phyloP scores from a whole-genome alignment of 1,139 yeast genomes.

The Hemisphaericaspora lyxosophila region DNA sequence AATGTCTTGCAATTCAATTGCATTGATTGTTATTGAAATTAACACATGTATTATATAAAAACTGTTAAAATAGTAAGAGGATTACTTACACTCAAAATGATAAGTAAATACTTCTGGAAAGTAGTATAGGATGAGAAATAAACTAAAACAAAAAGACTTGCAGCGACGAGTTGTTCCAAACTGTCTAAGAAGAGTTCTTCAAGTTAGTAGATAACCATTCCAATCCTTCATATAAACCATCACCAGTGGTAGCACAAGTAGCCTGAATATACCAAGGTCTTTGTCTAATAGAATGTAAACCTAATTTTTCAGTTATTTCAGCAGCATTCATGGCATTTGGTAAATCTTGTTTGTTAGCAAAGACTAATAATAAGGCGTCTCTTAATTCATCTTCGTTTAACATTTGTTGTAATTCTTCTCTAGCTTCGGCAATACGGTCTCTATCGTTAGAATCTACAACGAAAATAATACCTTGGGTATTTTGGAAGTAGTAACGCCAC shows the following conservation, averaged over 20 bases:
- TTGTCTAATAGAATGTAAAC: slow-evolving; percentile 43
- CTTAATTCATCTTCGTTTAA: slow-evolving; percentile 44
- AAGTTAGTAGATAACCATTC: slow-evolving; percentile 44
- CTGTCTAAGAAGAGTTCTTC: slow-evolving; percentile 22
- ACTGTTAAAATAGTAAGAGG: not conserved
- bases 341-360: slow-evolving; percentile 45
- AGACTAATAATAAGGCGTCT: slow-evolving; percentile 42
- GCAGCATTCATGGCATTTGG: slow-evolving; percentile 48
- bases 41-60: not conserved
- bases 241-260: slow-evolving; percentile 45
- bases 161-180: not conserved
- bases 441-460: slow-evolving; percentile 46
- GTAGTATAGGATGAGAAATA: not conserved
- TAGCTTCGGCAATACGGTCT: slow-evolving; percentile 45
- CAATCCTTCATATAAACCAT: slow-evolving; percentile 44
- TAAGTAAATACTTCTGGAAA: not conserved
- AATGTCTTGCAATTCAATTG: too few relatives aligned
- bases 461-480: slow-evolving; percentile 43
- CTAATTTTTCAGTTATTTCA: slow-evolving; percentile 44
- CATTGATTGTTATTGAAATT: too few relatives aligned
- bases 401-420: slow-evolving; percentile 47
- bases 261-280: slow-evolving; percentile 47
- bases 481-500: slow-evolving; percentile 46
- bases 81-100: not conserved
- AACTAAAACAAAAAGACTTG: not conserved